Percentiles rank a stretch among this genome's conserved stretches.
These are phyloP conservation scores for Arthonia radiata DNA, from an alignment of 495 filamentous ascomycete species.

Conservation along the genomic window DNA sequence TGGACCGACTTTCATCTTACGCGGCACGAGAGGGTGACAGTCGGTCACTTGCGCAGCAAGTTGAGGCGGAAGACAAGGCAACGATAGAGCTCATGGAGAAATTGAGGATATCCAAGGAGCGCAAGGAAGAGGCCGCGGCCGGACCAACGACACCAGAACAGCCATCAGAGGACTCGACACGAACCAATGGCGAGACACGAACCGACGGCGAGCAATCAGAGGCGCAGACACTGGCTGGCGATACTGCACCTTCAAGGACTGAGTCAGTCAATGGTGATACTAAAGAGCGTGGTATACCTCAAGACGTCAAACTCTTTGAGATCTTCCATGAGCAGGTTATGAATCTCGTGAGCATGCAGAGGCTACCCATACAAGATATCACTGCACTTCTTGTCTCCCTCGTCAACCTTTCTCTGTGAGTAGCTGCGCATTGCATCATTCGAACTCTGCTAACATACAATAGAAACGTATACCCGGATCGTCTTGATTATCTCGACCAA, in stretches of 20 bases:
- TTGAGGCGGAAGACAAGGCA: conserved; percentile 73
- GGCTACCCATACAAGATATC: conserved; percentile 80
- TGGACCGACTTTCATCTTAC: conserved; percentile 87
- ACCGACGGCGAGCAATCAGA: conserved; percentile 1
- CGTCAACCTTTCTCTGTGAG: conserved; percentile 60
- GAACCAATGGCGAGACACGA: conserved; percentile 14
- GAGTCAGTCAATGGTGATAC: conserved; percentile 15
- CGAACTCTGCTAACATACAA: conserved; percentile 3
- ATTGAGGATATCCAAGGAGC: conserved; percentile 42
- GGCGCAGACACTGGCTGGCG: too few species aligned
- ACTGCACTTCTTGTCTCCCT: conserved; percentile 81
- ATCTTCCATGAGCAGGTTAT: conserved; percentile 95
- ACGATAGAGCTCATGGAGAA: conserved; percentile 50
- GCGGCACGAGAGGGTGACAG: conserved; percentile 67
- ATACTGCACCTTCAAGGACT: too few species aligned
- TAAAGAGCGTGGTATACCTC: conserved; percentile 46
- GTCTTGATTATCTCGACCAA: conserved; percentile 86
- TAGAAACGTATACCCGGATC: conserved; percentile 73
- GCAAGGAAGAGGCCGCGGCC: too few species aligned
- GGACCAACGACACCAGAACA: too few species aligned
- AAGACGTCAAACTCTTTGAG: conserved; percentile 77
- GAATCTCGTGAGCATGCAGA: conserved; percentile 70
- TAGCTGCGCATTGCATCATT: not conserved
- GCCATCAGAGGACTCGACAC: too few species aligned
- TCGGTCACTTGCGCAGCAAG: too few species aligned